These are phyloP conservation scores for Spizellomyces punctatus DNA, from an alignment of 192 early-diverging fungal genomes.

Conservation along the genomic window DNA sequence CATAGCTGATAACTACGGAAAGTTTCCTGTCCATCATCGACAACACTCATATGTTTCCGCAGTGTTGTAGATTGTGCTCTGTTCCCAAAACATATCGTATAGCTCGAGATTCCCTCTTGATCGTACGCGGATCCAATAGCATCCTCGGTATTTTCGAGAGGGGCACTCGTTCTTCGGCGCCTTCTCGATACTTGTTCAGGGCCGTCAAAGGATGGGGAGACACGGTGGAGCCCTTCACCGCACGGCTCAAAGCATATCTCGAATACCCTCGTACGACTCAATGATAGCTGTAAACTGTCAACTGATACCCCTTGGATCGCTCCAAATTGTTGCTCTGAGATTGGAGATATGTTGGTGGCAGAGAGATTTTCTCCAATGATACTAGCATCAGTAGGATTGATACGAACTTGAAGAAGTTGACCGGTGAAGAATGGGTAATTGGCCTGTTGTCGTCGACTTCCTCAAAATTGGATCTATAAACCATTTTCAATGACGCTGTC, in stretches of 20 bases:
- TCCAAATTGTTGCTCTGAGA: neutral
- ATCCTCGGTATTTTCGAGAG: neutral
- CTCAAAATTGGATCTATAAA: neutral
- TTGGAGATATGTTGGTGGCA: neutral
- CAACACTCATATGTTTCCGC: no score
- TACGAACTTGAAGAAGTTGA: slow-evolving; percentile 6
- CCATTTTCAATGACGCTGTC: neutral
- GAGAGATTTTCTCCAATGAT: slow-evolving; percentile 9
- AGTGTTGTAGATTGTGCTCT: no score
- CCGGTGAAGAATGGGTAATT: slow-evolving; percentile 28
- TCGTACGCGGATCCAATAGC: neutral
- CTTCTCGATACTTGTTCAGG: neutral
- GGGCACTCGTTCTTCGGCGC: neutral
- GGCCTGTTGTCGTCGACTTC: neutral
- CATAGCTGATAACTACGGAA: neutral
- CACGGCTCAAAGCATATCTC: slow-evolving; percentile 13
- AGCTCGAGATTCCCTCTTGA: slow-evolving; percentile 11
- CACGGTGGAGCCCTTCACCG: neutral
- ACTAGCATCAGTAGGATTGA: neutral
- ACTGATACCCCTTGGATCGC: slow-evolving; percentile 11
- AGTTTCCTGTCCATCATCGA: neutral
- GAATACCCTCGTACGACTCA: slow-evolving; percentile 5
- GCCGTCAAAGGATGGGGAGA: no score
- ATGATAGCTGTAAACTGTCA: neutral
- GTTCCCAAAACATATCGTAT: slow-evolving; percentile 1